Base-by-base conservation (phyloP, 352 stramenopile genomes). In the Blastocystis sp. region DNA sequence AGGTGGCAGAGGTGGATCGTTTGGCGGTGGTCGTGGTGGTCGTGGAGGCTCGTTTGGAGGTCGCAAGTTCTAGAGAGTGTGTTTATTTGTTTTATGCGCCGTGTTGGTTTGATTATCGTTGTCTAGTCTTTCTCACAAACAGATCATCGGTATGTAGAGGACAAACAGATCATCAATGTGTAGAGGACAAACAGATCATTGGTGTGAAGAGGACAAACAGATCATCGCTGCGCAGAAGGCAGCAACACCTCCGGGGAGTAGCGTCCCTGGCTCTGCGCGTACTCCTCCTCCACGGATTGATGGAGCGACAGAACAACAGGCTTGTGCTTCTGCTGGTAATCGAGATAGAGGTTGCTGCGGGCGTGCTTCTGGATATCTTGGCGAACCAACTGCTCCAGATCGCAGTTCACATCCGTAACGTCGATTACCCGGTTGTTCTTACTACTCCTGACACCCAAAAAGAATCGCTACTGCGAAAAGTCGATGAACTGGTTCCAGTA, bases 1-100 rank as follows among this genome's bases (percentile, higher is more conserved):
- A 38, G 64, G 66, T 57, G 89, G 91, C n/a, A 82, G 91, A 38
- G 87, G 90, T 70, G 71, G 90, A 54, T 74, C 74, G 62, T 64
- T 89, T 68, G n/a, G 88, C 87, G 59, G 52, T 89, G 7, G 34
- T 89, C 4, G 60, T 24, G 59, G 59, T 64, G n/a, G 65, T 64
- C 74, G 60, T 54, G 74, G 66, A 19, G 66, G 66, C 10, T 76
- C 66, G 48, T 76, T 76, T 45, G 66, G 74, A 84, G 74, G 74
- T 19, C 40, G 48, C 14, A 84, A 59, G 60, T 69, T 64, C 45
- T 84, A 34, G 43, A 63, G 38, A 38, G 45, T 84, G 57, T 38
- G 54, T 84, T 84, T 68, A 69, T 84, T 77, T 69, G 48, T 84
- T 84, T 84, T 84, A 84, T 52, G 4, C 24, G 2, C 14, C 48